Evolutionary conservation across 179 eudicot genomes (phyloP), one percentile per base, ranked within the genome.

Genomic region (Amaranthus tricolor): DNA sequence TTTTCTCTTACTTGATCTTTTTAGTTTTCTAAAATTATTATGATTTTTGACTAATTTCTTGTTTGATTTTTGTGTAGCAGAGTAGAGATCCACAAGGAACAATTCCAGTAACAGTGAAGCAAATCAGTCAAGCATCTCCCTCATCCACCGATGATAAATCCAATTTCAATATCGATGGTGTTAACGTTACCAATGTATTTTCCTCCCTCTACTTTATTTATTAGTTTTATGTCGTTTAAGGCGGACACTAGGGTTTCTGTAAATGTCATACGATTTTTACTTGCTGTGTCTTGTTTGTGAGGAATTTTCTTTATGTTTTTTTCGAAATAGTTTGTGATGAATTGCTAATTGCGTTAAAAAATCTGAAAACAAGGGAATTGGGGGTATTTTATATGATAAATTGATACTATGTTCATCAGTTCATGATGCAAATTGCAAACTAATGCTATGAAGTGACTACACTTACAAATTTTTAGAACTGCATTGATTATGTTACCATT

Each of bases 31-130:
- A 16, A 6, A 5, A 19, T 10, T 19, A 40, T 10, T 2, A n/a
- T 2, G 5, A 7, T 5, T 62, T 54, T 19, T 57, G 24, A 40
- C 11, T 40, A 9, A 0, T 16, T 55, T 56, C 2, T 16, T 56
- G 70, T 45, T 14, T 58, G 20, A 9, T 17, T n/a, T 52, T 68
- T 53, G 45, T 51, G 69, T 31, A 81, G 86, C 79, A 92, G 96
- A 88, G 73, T 81, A 85, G 89, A 13, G 89, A 84, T 21, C 72
- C 86, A 7, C 85, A 81, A 21, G 86, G 88, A 45, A 73, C 81
- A 14, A 76, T 87, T 56, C 97, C 96, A 51, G 60, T 92, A 5
- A 87, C 97, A 0, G 87, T 92, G 79, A 90, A 90, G 90, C 88
- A 82, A 77, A 90, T 92, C 6, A 87, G 90, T 43, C 92, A 87